A percentile compares a stretch with the other conserved stretches of the same genome.
Evolutionary conservation across 2,329 filamentous ascomycete genomes (phyloP).

Genomic region (Thelonectria blattea): DNA sequence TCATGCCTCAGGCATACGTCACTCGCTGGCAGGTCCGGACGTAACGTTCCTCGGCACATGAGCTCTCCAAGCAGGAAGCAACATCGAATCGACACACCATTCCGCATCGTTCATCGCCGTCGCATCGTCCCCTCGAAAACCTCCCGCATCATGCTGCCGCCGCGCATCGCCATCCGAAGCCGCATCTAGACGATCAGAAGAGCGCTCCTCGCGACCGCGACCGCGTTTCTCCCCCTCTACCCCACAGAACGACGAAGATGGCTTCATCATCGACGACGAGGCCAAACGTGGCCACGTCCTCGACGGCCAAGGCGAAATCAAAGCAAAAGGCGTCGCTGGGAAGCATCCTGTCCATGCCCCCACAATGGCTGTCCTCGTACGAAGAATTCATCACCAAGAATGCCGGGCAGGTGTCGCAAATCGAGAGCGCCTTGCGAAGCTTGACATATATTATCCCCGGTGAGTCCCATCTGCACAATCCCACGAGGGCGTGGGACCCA

Average conservation of each 20-base stretch:
- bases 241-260: constrained; percentile 25
- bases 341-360: constrained; percentile 61
- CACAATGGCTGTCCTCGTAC: constrained; percentile 74
- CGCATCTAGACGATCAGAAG: constrained; percentile 15
- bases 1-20: constrained; percentile 33
- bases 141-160: constrained; percentile 12
- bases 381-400: constrained; percentile 95
- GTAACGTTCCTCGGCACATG: constrained; percentile 37
- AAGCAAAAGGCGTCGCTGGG: constrained; percentile 36
- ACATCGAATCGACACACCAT: constrained; percentile 24
- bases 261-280: constrained; percentile 29
- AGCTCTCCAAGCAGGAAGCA: constrained; percentile 11
- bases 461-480: constrained; percentile 40
- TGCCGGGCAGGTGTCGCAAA: constrained; percentile 89
- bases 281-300: constrained; percentile 25
- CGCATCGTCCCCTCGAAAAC: constrained; percentile 1
- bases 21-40: constrained; percentile 23
- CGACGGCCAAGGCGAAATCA: constrained; percentile 29
- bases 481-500: not conserved
- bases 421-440: constrained; percentile 90
- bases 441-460: constrained; percentile 96
- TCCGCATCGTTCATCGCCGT: constrained; percentile 17
- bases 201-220: constrained; percentile 6
- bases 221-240: not conserved
- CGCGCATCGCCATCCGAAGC: constrained; percentile 1